These are phyloP conservation scores for Crithidia sp. DNA, from an alignment of 208 protist genomes.

Conservation along the genomic window DNA sequence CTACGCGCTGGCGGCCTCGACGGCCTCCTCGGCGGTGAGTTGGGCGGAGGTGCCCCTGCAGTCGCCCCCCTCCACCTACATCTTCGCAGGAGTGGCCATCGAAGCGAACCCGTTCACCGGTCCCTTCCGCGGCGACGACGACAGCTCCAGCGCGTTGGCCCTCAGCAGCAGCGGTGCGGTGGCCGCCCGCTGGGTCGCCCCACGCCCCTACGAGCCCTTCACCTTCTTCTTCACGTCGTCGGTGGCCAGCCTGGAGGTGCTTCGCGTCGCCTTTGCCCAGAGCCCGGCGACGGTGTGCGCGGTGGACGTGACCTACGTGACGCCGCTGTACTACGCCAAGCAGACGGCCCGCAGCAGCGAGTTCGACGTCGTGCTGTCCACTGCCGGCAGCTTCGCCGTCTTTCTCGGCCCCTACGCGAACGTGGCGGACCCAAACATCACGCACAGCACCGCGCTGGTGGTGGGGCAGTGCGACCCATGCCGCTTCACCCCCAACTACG, in stretches of 20 bases:
- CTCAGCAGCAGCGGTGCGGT: slow-evolving; percentile 14
- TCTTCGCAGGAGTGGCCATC: slow-evolving; percentile 52
- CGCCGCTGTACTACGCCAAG: slow-evolving; percentile 52
- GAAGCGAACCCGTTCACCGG: slow-evolving; percentile 57
- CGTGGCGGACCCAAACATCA: slow-evolving; percentile 57
- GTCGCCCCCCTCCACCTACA: slow-evolving; percentile 54
- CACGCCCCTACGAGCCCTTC: slow-evolving; percentile 82
- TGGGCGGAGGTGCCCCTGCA: slow-evolving; percentile 84
- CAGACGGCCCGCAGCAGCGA: slow-evolving; percentile 28
- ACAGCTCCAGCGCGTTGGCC: slow-evolving; percentile 10
- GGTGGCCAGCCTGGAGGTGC: slow-evolving; percentile 35
- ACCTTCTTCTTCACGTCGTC: slow-evolving; percentile 59
- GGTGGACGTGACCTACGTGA: slow-evolving; percentile 50
- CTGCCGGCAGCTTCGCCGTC: slow-evolving; percentile 62
- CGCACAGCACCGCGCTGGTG: slow-evolving; percentile 52
- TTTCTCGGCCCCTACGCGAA: slow-evolving; percentile 54
- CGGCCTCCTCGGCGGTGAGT: slow-evolving; percentile 7
- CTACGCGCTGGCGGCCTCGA: slow-evolving; percentile 51
- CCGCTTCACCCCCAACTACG: slow-evolving; percentile 64
- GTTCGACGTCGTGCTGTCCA: slow-evolving; percentile 61
- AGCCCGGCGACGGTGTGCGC: slow-evolving; percentile 50
- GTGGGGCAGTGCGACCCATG: slow-evolving; percentile 85
- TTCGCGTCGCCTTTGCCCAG: slow-evolving; percentile 63
- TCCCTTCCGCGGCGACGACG: slow-evolving; percentile 29
- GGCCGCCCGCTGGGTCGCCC: slow-evolving; percentile 24